phyloP scores from a whole-genome alignment of 345 rosid genomes.

The Microcos paniculata region DNA sequence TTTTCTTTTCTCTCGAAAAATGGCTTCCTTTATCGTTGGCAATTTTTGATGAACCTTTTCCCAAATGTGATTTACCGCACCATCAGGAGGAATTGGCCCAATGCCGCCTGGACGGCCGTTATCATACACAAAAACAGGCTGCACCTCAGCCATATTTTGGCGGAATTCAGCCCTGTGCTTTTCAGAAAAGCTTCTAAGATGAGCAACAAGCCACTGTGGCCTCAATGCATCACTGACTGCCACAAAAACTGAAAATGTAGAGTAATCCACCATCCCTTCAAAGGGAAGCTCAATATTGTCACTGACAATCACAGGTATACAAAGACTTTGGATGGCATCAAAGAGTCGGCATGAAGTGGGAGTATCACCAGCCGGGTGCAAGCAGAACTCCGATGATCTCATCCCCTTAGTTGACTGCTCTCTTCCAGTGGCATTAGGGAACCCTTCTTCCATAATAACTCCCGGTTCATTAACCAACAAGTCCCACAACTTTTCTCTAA shows the following conservation, averaged over 20 bases:
- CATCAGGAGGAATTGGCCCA: conserved; percentile 64
- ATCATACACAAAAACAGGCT: conserved; percentile 64
- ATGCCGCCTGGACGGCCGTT: conserved; percentile 59
- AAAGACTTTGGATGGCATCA: conserved; percentile 93
- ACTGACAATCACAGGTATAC: conserved; percentile 87
- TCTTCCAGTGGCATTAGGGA: conserved; percentile 90
- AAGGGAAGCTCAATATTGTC: conserved; percentile 89
- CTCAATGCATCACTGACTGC: conserved; percentile 72
- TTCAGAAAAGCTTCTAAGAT: conserved; percentile 55
- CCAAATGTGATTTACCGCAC: conserved; percentile 95
- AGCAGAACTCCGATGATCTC: conserved; percentile 89
- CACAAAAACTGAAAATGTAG: conserved; percentile 71
- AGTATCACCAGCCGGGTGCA: conserved; percentile 98
- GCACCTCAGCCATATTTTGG: conserved; percentile 54
- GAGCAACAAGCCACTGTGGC: conserved; percentile 63
- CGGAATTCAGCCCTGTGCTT: conserved; percentile 53
- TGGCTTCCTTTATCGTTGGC: conserved; percentile 73
- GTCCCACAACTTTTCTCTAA: conserved; percentile 88
- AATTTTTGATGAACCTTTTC: conserved; percentile 73
- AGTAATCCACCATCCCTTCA: conserved; percentile 81
- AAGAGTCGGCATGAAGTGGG: conserved; percentile 96
- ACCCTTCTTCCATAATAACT: conserved; percentile 90
- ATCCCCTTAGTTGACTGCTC: conserved; percentile 87
- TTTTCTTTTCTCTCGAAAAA: conserved; percentile 67
- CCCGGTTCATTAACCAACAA: conserved; percentile 57